Conservation (phyloP, 208 protist genomes). For the Chromosphaera perkinsii region DNA sequence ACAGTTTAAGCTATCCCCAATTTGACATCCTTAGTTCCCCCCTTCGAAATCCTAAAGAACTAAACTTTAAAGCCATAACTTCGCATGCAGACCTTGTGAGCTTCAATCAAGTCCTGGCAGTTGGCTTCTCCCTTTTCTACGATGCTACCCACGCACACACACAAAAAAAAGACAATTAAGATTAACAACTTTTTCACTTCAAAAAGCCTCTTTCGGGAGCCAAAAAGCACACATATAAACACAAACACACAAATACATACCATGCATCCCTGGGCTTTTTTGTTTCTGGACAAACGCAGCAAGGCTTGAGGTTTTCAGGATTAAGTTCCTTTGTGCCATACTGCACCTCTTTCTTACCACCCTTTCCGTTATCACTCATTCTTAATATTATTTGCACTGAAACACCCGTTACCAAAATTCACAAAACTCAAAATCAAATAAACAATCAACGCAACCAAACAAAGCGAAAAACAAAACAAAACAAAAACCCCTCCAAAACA, state of each 20-base stretch:
- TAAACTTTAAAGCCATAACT: constrained; percentile 12
- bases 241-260: constrained; percentile 5
- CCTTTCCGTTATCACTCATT: too few relatives aligned
- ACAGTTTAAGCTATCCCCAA: too few relatives aligned
- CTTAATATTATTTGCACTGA: too few relatives aligned
- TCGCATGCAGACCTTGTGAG: constrained; percentile 27
- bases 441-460: too few relatives aligned
- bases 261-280: constrained; percentile 32
- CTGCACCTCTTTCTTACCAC: too few relatives aligned
- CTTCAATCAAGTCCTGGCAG: constrained; percentile 32
- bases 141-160: constrained; percentile 17
- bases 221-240: background rate
- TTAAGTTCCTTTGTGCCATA: too few relatives aligned
- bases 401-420: too few relatives aligned
- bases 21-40: too few relatives aligned
- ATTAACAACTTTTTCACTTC: background rate
- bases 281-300: constrained; percentile 40
- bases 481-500: too few relatives aligned
- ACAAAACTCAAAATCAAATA: too few relatives aligned
- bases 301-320: constrained; percentile 33
- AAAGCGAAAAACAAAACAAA: too few relatives aligned
- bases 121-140: constrained; percentile 33
- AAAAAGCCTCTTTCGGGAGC: background rate
- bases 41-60: too few relatives aligned
- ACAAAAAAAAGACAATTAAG: background rate